Base-by-base conservation (phyloP, 371 early-diverging fungal species). In the Mucor plumbeus region DNA sequence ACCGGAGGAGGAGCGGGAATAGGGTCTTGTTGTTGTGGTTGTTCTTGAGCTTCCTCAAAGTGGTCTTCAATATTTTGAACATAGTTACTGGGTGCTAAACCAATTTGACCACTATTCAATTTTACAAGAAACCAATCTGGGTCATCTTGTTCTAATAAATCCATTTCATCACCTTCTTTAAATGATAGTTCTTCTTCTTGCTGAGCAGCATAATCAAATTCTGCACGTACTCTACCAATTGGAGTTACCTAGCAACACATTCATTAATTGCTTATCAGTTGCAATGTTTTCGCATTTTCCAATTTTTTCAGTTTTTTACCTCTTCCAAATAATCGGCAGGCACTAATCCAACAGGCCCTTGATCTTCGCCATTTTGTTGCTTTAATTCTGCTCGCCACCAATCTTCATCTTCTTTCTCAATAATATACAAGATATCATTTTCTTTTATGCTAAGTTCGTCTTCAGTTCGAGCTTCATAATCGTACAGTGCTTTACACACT, bases 371-470 rank as follows among this genome's bases (percentile, higher is more conserved):
- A 36, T 65, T 63, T 1, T 68, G 31, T 34, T 78, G 75, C 76
- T 88, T 88, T 69, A 88, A 78, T 67, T 91, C 89, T 19, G 88
- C 91, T 67, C 85, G 84, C 85, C 89, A 90, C 94, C 94, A 94
- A 59, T 92, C 93, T 13, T 87, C 85, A 82, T 92, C 92, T 72
- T 84, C 85, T 76, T 86, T 87, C 50, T 91, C 90, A 60, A 91
- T 73, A 50, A 92, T 79, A 74, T 92, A 93, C 26, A 93, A 68
- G 59, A 91, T 75, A 72, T 90, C 87, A 71, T 89, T 90, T 72
- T 97, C 95, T 38, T 81, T 76, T 67, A 97, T 86, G 53, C 82
- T 77, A 62, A 97, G 81, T 80, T 97, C 97, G 59, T 96, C 97
- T 70, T 89, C 91, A 39, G 91, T 92, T 47, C 87, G 84, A 35